Evolutionary conservation across 73 alveolate species (phyloP).

Genomic region (Tetrahymena borealis): DNA sequence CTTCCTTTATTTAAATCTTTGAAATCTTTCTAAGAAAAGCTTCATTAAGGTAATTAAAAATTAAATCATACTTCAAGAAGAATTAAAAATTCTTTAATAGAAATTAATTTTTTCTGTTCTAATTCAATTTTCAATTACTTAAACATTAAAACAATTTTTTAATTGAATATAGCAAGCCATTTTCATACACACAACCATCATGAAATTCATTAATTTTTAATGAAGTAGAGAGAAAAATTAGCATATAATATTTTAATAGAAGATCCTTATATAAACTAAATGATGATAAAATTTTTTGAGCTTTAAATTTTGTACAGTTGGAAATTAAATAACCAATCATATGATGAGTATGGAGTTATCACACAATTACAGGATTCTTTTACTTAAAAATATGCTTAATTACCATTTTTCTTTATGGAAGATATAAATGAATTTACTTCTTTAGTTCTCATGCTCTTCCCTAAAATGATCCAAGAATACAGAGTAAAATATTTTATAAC

Average conservation of each 20-base stretch:
- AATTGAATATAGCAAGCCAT: neutral
- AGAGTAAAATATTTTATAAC: neutral
- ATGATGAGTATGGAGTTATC: neutral
- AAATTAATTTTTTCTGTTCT: too few species aligned
- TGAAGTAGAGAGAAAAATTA: neutral
- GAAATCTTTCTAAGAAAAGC: neutral
- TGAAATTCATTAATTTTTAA: neutral
- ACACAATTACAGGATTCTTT: neutral
- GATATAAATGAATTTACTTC: neutral
- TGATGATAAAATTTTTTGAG: neutral
- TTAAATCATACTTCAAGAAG: too few species aligned
- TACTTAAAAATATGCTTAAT: neutral
- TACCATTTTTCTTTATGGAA: neutral
- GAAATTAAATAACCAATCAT: neutral
- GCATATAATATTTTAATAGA: neutral
- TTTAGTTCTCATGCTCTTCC: neutral
- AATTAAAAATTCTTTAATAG: too few species aligned
- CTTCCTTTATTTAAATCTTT: neutral
- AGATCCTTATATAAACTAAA: neutral
- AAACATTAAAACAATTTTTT: too few species aligned
- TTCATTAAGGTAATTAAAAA: neutral
- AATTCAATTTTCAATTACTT: too few species aligned
- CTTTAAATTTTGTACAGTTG: neutral
- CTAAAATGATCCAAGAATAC: neutral
- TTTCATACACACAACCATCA: neutral